Evolutionary conservation across 176 grass and related monocot genomes (phyloP).

Genomic region (Dendrocalamus sinicus): DNA sequence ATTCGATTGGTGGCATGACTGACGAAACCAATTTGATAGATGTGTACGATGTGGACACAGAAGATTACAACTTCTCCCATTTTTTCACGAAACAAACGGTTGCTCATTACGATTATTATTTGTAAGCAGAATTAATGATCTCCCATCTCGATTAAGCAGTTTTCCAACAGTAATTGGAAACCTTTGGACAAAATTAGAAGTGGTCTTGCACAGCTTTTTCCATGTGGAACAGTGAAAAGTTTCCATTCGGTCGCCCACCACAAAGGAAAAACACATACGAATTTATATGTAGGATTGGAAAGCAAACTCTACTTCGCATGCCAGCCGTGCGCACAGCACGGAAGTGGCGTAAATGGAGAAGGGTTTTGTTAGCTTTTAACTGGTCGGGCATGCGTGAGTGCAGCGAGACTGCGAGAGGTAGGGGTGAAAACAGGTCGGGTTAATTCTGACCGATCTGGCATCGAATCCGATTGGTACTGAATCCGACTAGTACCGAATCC

Average conservation of each 20-base stretch:
- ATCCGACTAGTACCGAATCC: too few relatives aligned
- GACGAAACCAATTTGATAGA: slow-evolving; percentile 23
- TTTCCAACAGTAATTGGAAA: background rate
- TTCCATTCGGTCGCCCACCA: background rate
- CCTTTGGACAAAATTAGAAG: background rate
- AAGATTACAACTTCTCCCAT: background rate
- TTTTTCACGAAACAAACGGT: background rate
- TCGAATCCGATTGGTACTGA: too few relatives aligned
- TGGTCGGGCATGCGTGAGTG: background rate
- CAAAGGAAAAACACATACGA: background rate
- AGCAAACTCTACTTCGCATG: background rate
- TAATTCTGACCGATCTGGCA: too few relatives aligned
- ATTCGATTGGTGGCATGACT: slow-evolving; percentile 23
- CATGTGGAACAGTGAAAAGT: background rate
- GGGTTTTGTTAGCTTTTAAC: background rate
- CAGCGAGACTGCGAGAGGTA: too few relatives aligned
- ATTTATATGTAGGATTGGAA: background rate
- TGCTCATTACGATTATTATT: background rate
- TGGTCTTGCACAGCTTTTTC: background rate
- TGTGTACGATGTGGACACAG: background rate
- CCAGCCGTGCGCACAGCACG: background rate
- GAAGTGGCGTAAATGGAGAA: background rate
- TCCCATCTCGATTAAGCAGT: background rate
- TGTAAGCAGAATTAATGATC: background rate
- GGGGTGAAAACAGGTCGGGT: too few relatives aligned